Base-by-base conservation (phyloP, 169 alveolate species). In the Plasmodium chabaudi region DNA sequence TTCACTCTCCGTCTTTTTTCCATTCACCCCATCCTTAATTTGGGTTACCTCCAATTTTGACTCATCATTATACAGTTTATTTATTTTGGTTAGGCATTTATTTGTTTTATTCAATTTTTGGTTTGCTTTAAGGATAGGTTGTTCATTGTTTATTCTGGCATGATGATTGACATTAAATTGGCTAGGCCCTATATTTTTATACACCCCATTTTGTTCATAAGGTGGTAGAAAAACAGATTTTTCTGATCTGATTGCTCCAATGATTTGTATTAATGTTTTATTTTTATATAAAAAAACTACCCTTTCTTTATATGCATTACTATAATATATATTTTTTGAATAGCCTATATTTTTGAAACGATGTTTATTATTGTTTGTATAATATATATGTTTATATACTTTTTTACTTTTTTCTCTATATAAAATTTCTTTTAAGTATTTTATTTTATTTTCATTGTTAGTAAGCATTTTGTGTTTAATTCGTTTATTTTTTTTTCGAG, bases 361-460 rank as follows among this genome's bases (percentile, higher is more conserved):
- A 34, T 34, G 0, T 3, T 34, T 34, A 34, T 34, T 34, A 2
- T 34, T 34, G 7, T 34, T 34, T 34, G 42, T 34, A 4, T 34
- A 34, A 34, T 34, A 34, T 34, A 34, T 34, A 34, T 34, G 4
- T 34, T 34, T 34, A 34, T 25, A 19, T 42, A 55, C 65, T 42
- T 59, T 82, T 59, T 55, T 82, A n/a, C 4, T 60, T 34, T 82
- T 82, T 59, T 82, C 82, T 65, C 69, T 67, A 49, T 82, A 67
- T 67, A 82, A 25, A 9, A 82, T 55, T 19, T 82, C 55, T 59
- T 82, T 65, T 42, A 67, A 51, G 17, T 61, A 61, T 5, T 67
- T 67, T 42, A 82, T 67, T 82, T 65, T 67, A 17, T 61, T 65
- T 7, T 44, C 84, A 51, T 42, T 55, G 56, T 15, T 49, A 34